Percentiles rank a stretch among this genome's conserved stretches.
Evolutionary conservation across 306 rosid genomes (phyloP).

Genomic region (Benincasa hispida): DNA sequence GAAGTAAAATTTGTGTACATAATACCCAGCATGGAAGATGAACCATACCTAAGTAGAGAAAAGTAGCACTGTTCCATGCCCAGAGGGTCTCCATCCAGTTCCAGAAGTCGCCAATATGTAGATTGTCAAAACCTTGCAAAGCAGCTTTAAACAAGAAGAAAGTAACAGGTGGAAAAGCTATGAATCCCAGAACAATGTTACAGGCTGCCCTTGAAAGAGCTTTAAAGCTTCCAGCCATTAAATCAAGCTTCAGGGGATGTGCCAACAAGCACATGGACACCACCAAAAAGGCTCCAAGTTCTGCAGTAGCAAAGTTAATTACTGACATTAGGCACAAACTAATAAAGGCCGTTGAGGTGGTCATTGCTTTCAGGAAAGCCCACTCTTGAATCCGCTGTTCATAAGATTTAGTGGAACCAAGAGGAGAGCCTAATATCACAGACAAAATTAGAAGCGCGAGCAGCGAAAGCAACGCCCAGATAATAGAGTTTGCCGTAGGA

Average conservation of each 20-base stretch:
- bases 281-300: conserved; percentile 67
- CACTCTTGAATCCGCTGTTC: conserved; percentile 39
- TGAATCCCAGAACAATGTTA: conserved; percentile 48
- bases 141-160: conserved; percentile 40
- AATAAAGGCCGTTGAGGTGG: conserved; percentile 56
- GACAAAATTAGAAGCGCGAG: conserved; percentile 35
- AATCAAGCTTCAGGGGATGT: conserved; percentile 66
- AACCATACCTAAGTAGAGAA: conserved; percentile 63
- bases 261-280: conserved; percentile 76
- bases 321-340: conserved; percentile 88
- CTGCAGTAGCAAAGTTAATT: conserved; percentile 85
- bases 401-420: conserved; percentile 21
- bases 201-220: conserved; percentile 34
- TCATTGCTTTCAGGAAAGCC: conserved; percentile 76
- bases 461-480: conserved; percentile 54
- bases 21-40: conserved; percentile 90
- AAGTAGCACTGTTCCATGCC: conserved; percentile 94
- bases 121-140: conserved; percentile 30
- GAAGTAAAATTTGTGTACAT: conserved; percentile 54
- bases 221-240: conserved; percentile 27
- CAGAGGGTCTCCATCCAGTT: conserved; percentile 86
- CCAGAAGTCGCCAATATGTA: conserved; percentile 58
- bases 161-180: conserved; percentile 64
- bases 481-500: conserved; percentile 29
- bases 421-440: conserved; percentile 42